Conservation (phyloP, 441 rosid genomes). For the Croton setiger region DNA sequence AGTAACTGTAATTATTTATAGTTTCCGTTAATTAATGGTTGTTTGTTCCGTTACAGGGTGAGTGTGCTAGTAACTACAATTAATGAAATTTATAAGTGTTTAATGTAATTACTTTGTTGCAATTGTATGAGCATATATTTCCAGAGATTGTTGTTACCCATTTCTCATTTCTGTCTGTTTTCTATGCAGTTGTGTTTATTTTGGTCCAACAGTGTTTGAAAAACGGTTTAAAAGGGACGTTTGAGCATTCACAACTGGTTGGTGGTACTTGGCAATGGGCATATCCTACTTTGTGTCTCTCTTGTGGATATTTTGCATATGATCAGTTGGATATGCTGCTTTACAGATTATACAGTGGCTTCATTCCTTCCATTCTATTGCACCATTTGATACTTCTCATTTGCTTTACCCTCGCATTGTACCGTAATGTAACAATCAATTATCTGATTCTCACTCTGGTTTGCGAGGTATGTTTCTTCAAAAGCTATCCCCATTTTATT, state of each 20-base stretch:
- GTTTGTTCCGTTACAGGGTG: too few relatives aligned
- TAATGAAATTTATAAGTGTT: background rate
- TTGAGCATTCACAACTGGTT: conserved; percentile 68
- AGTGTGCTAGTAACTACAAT: too few relatives aligned
- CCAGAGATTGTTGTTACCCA: background rate
- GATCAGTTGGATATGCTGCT: conserved; percentile 94
- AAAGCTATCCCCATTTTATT: background rate
- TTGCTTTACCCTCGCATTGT: conserved; percentile 84
- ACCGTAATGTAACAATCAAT: conserved; percentile 77
- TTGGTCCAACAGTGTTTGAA: conserved; percentile 50
- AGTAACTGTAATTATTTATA: background rate
- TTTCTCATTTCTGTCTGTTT: conserved; percentile 15
- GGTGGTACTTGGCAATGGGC: conserved; percentile 79
- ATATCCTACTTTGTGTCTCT: conserved; percentile 73
- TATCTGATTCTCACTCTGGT: conserved; percentile 84
- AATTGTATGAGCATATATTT: background rate
- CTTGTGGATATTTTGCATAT: conserved; percentile 93
- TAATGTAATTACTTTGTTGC: background rate
- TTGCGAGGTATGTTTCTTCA: conserved; percentile 61
- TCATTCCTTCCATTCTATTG: conserved; percentile 70
- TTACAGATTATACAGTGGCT: conserved; percentile 67
- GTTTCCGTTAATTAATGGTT: too few relatives aligned
- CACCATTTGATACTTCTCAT: conserved; percentile 84
- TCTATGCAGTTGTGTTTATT: conserved; percentile 63
- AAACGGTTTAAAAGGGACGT: conserved; percentile 46